These are phyloP conservation scores for Sporobolomyces phaffii DNA, from an alignment of 768 basidiomycete genomes.

Conservation along the genomic window DNA sequence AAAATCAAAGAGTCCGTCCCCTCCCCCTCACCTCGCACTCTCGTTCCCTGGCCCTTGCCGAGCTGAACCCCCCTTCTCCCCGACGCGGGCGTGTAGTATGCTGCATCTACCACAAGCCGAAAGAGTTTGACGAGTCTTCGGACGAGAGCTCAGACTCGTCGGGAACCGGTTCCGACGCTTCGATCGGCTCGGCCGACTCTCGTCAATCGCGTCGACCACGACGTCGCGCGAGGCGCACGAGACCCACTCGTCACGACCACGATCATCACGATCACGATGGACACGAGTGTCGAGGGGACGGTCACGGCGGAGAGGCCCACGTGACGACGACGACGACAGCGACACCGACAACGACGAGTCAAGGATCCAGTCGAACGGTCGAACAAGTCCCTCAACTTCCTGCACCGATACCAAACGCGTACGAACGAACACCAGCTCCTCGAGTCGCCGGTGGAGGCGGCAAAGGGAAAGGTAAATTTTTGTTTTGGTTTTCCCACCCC, in stretches of 20 bases:
- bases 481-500: too few species aligned
- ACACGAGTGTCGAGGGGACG: background rate
- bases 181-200: constrained; percentile 9
- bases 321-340: background rate
- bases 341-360: background rate
- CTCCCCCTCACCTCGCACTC: background rate
- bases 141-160: constrained; percentile 21
- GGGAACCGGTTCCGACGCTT: too few species aligned
- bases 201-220: background rate
- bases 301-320: background rate
- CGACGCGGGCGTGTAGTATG: too few species aligned
- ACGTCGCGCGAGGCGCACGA: background rate
- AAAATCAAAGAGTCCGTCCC: constrained; percentile 75
- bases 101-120: constrained; percentile 40
- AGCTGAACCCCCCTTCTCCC: background rate
- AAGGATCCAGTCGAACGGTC: background rate
- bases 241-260: background rate
- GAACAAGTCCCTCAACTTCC: background rate
- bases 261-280: background rate
- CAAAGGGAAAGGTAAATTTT: background rate
- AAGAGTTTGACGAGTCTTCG: constrained; percentile 33
- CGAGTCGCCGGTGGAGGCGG: background rate
- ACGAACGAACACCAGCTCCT: background rate
- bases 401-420: constrained; percentile 5
- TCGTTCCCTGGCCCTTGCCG: background rate